Evolutionary conservation across 805 yeast genomes (phyloP), one percentile per base, ranked within the genome.

Genomic region (Phaffomyces opuntiae): DNA sequence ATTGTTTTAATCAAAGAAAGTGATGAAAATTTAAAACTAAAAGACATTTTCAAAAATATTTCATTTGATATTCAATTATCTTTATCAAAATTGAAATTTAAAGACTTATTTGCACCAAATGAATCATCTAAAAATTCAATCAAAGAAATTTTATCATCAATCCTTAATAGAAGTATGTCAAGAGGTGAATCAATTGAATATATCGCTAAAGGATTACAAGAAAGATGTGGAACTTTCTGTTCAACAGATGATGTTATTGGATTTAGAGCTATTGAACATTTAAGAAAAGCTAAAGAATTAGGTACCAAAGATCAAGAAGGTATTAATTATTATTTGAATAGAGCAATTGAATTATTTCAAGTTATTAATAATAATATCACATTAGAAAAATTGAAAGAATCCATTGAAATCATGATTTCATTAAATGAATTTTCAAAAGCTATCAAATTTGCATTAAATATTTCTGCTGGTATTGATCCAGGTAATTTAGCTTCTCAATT

Each of bases 161-260:
- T 93, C 34, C 89, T 93, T 50, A 90, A 90, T 65, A 84, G 84
- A 61, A 87, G 86, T 53, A 89, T 93, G 47, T 74, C 87, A 35
- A 80, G 86, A 52, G 98, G 99, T n/a, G 91, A 87, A 5, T 85
- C 96, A 0, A 91, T 93, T 39, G 98, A 91, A 60, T 72, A 83
- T 47, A 87, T 91, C 43, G 95, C 97, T 1, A 80, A 82, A 33
- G 80, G 90, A 1, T 69, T 93, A 43, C 96, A 93, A 64, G 95
- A 87, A 45, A 81, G 91, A 49, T 93, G 99, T 70, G 95, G 96
- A 1, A 81, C 96, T 0, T 93, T 89, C 65, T 93, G 98, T 59
- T 87, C 97, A 0, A 80, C 95, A 14, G 87, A 85, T 53, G 99
- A 93, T 64, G 96, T 93, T 26, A 74, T 89, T 49, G 87, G 93